Base-by-base conservation (phyloP, 2,329 filamentous ascomycete genomes). In the Cladosporium sp. region DNA sequence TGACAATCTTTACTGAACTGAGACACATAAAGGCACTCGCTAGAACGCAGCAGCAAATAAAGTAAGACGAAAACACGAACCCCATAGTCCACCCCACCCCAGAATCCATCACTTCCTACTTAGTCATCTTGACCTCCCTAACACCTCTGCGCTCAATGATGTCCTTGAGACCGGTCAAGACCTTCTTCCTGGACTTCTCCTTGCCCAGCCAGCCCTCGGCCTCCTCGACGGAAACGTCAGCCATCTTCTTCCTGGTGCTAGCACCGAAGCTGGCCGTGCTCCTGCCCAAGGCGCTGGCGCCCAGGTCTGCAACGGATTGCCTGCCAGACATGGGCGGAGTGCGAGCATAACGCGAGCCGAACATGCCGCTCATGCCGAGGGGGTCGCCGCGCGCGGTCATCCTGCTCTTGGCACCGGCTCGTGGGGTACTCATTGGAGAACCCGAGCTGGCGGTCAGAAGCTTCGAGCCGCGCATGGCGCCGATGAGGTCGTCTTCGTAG, bases 171-270 rank as follows among this genome's bases (percentile, higher is more conserved):
- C 72, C 75, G n/a, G 69, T 71, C 18, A 79, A 72, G 26, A 82
- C 77, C 49, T 74, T 72, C 69, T 70, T 77, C 71, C 81, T 74
- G 70, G 76, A 73, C 66, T 69, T 72, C 25, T 66, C 62, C 61
- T 69, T 73, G n/a, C 57, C 74, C 61, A 76, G 70, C 64, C 79
- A 76, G n/a, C 65, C 70, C 64, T 76, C 73, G 5, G 83, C 73
- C 53, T 80, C 77, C 64, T 79, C 77, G 43, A 76, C 72, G 28
- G 77, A 78, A 2, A 82, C 77, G 67, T 80, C 73, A 28, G 74
- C 72, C 71, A 77, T 78, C 65, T 79, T 75, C 67, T 74, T 77
- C 58, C 75, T 72, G 49, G 70, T 67, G 11, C 73, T 76, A 1
- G 70, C 66, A 49, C 67, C 70, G 62, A 72, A 34, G 60, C 72